Percentiles rank a stretch among this genome's conserved stretches.
phyloP scores from a whole-genome alignment of 164 flowering plant genomes.

The Houttuynia cordata region DNA sequence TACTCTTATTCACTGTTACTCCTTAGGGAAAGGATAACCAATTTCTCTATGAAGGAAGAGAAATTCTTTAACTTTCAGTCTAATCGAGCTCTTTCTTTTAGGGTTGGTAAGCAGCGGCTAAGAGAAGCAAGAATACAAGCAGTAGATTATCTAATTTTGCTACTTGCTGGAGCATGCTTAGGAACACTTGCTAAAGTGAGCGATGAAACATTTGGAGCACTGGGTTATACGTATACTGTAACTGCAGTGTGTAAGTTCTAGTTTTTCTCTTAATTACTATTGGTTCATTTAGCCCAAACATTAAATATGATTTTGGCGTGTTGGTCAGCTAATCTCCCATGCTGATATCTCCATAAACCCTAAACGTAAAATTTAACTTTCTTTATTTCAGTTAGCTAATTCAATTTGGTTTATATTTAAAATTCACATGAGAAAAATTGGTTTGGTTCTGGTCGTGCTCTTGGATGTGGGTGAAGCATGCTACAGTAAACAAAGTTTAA shows the following conservation, averaged over 20 bases:
- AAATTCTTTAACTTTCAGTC: too few relatives aligned
- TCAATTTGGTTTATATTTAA: too few relatives aligned
- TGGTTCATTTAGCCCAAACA: neutral
- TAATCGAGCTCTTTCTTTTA: constrained; percentile 10
- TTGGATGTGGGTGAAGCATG: too few relatives aligned
- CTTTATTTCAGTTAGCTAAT: too few relatives aligned
- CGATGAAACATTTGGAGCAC: constrained; percentile 77
- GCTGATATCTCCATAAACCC: neutral
- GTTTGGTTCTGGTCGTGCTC: too few relatives aligned
- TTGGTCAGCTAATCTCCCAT: neutral
- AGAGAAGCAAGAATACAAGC: constrained; percentile 80
- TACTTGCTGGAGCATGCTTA: constrained; percentile 89
- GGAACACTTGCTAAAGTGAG: constrained; percentile 96
- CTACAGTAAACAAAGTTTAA: too few relatives aligned
- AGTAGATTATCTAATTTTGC: constrained; percentile 69
- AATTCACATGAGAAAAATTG: too few relatives aligned
- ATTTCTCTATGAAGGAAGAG: too few relatives aligned
- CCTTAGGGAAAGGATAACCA: neutral
- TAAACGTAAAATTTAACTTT: too few relatives aligned
- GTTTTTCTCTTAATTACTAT: neutral
- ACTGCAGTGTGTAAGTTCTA: constrained; percentile 30
- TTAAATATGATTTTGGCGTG: neutral
- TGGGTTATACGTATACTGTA: constrained; percentile 84
- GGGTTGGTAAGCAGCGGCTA: constrained; percentile 80
- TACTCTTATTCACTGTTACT: too few relatives aligned